Base-by-base conservation (phyloP, 257 asterid species). In the Salvia rosmarinus region DNA sequence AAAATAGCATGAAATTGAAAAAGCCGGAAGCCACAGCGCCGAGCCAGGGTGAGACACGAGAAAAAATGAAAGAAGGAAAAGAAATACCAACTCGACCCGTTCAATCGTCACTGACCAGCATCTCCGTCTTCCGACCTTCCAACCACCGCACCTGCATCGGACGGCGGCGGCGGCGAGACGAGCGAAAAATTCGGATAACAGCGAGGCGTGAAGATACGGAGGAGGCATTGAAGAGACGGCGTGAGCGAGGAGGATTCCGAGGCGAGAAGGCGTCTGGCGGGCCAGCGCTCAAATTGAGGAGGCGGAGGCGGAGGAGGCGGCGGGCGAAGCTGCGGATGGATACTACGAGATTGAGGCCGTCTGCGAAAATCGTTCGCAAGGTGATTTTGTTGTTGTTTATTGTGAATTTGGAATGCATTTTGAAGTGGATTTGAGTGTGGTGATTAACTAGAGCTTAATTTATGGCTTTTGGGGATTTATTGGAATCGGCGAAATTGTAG, bases 261-360 rank as follows among this genome's bases (percentile, higher is more conserved):
- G 81, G 67, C 63, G 85, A 84, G 9, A n/a, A n/a, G n/a, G n/a
- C n/a, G n/a, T n/a, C n/a, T n/a, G n/a, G n/a, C n/a, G n/a, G n/a
- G n/a, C n/a, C n/a, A 68, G 30, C 70, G 16, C 65, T 16, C 73
- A 30, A 54, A 59, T 73, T 65, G 80, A 39, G 2, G 30, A 25
- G 30, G 30, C 30, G 30, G 85, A 56, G 73, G 77, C 10, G 30
- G 30, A 1, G 30, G 85, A 56, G 73, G 77, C 10, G 5, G 85
- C 78, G 64, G 84, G 78, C 16, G 67, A 84, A 84, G 85, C 89
- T 8, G 89, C 86, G 10, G 89, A 84, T 59, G 89, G 89, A 7
- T 82, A 77, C 72, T 84, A 75, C 25, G 89, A 84, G 80, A 84
- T 84, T 68, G 86, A 84, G 77, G 84, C 82, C 73, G 82, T 5